Base-by-base conservation (phyloP, 305 asterid genomes). In the Solanum hybrid region DNA sequence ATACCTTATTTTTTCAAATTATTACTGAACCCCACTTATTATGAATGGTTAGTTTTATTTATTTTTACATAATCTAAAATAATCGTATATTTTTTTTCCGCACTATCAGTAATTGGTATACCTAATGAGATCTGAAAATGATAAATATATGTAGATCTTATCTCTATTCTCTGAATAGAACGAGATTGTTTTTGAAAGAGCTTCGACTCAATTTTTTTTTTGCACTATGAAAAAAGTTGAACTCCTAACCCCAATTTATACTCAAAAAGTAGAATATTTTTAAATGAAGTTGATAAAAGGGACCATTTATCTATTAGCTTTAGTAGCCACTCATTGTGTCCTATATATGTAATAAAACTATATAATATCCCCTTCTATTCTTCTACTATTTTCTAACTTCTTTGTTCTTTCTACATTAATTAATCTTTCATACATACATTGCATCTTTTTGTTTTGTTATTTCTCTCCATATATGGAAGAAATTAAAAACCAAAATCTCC, bases 401-500 rank as follows among this genome's bases (percentile, higher is more conserved):
- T 77, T 80, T 51, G 24, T 81, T 81, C 34, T 24, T 81, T 81
- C 33, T 81, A 81, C 37, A 41, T 22, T 31, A 51, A 78, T 32
- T 32, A 38, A 10, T 38, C 27, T 41, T 27, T 15, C n/a, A n/a
- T n/a, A n/a, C 27, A 83, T 83, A 9, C 17, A 15, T 83, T 27
- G 10, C 87, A 27, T 83, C 27, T 2, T 41, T n/a, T n/a, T n/a
- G n/a, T 37, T 68, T 68, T 22, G 26, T 20, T 61, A 61, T 20
- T 61, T 61, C 32, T 75, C 77, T 38, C 91, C 26, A 77, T 90
- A 82, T 13, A 90, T 88, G 84, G 89, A 37, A 92, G 94, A 91
- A 86, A 76, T 51, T 51, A 51, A 93, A 51, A 87, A 76, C 76
- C 94, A 91, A 77, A 93, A 87, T 76, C 93, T 91, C 92, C 95